Evolutionary conservation across 2,329 filamentous ascomycete species (phyloP).

Genomic region (Fusarium caatingaense): DNA sequence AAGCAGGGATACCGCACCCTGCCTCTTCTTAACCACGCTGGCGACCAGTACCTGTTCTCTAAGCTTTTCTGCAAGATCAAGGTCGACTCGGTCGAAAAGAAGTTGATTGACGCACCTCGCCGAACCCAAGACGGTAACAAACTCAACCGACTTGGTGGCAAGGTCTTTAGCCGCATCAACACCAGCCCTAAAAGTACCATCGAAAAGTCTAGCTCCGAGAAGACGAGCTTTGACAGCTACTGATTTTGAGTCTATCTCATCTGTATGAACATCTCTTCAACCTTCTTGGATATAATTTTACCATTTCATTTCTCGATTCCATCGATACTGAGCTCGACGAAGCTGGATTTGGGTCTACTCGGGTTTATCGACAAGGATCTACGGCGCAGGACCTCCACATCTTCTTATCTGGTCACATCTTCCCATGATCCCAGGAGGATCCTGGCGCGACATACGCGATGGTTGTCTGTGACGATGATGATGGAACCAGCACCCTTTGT

Average conservation of each 20-base stretch:
- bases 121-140: slow-evolving; percentile 59
- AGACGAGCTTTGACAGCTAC: slow-evolving; percentile 58
- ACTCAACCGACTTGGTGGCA: slow-evolving; percentile 66
- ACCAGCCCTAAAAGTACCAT: slow-evolving; percentile 65
- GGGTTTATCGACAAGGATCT: slow-evolving; percentile 32
- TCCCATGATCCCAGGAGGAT: slow-evolving; percentile 39
- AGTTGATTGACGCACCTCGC: slow-evolving; percentile 64
- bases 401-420: slow-evolving; percentile 19
- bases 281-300: slow-evolving; percentile 44
- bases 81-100: slow-evolving; percentile 67
- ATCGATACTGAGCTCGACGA: slow-evolving; percentile 29
- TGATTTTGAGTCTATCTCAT: slow-evolving; percentile 36
- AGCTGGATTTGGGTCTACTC: slow-evolving; percentile 20
- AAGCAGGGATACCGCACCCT: slow-evolving; percentile 94
- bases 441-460: slow-evolving; percentile 37
- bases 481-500: slow-evolving; percentile 19
- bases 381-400: slow-evolving; percentile 9
- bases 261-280: slow-evolving; percentile 38
- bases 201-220: slow-evolving; percentile 63
- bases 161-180: slow-evolving; percentile 67
- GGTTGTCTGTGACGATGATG: slow-evolving; percentile 24
- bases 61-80: slow-evolving; percentile 92
- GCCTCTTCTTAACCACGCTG: slow-evolving; percentile 87
- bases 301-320: slow-evolving; percentile 33
- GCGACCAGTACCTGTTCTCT: slow-evolving; percentile 94